phyloP scores from a whole-genome alignment of 2,329 filamentous ascomycete species.

The Penicillium sp. region DNA sequence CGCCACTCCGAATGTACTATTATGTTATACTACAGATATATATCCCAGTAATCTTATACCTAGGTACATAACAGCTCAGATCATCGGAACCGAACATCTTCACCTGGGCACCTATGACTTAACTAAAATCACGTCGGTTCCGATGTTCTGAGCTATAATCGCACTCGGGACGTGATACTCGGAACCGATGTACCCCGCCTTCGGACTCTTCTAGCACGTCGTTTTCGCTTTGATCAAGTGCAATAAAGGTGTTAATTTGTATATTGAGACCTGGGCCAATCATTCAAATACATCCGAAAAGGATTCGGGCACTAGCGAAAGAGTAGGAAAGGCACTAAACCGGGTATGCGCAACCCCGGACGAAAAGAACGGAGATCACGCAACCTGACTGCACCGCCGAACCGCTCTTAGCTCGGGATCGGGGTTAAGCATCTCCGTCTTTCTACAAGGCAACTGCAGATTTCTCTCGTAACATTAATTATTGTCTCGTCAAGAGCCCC shows the following conservation, averaged over 20 bases:
- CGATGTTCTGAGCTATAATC: no score
- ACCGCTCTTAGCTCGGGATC: constrained; percentile 14
- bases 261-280: background rate
- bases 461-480: background rate
- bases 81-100: no score
- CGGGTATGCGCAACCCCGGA: constrained; percentile 3
- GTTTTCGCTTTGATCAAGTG: background rate
- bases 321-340: background rate
- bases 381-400: constrained; percentile 1
- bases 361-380: constrained; percentile 10
- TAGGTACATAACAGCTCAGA: no score
- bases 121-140: no score
- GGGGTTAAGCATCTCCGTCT: constrained; percentile 18
- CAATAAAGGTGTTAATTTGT: background rate
- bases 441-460: constrained; percentile 12
- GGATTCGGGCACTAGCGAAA: background rate
- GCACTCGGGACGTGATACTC: no score
- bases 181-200: constrained; percentile 5
- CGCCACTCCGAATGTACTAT: constrained; percentile 56
- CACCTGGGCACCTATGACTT: no score
- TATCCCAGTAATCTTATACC: background rate
- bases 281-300: background rate
- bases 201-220: background rate
- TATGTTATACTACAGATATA: constrained; percentile 4
- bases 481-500: background rate